Evolutionary conservation across 805 yeast species (phyloP).

Genomic region (Tetrapisispora nanseiensis): DNA sequence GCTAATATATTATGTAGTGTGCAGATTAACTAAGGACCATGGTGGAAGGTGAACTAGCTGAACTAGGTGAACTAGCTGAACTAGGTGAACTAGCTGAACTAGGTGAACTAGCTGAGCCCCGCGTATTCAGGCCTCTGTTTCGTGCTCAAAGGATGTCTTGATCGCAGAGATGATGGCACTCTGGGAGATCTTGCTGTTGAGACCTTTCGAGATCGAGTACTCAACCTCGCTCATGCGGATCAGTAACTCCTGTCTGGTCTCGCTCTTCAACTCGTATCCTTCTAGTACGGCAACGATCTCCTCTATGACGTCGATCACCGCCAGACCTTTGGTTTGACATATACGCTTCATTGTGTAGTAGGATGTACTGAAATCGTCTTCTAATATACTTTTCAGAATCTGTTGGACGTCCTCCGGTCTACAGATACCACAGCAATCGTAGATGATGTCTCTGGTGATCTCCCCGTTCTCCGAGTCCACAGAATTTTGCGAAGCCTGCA

Average conservation of each 20-base stretch:
- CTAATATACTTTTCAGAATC: conserved; percentile 65
- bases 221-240: conserved; percentile 79
- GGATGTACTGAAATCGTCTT: conserved; percentile 82
- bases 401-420: conserved; percentile 75
- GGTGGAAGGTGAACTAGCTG: too few relatives aligned
- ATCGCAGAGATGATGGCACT: conserved; percentile 86
- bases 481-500: conserved; percentile 90
- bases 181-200: conserved; percentile 80
- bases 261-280: conserved; percentile 51
- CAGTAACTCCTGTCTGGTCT: conserved; percentile 54
- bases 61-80: too few relatives aligned
- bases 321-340: conserved; percentile 71
- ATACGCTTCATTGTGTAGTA: conserved; percentile 54
- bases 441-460: conserved; percentile 67
- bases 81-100: neutral
- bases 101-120: neutral
- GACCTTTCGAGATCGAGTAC: conserved; percentile 85
- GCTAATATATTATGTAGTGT: too few relatives aligned
- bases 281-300: conserved; percentile 67
- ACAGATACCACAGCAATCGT: conserved; percentile 94
- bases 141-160: conserved; percentile 39
- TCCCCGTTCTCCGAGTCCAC: conserved; percentile 36
- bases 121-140: conserved; percentile 9
- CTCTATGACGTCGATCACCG: conserved; percentile 72
- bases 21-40: too few relatives aligned